phyloP scores from a whole-genome alignment of 139 green algal species.

The Microglena sp. region DNA sequence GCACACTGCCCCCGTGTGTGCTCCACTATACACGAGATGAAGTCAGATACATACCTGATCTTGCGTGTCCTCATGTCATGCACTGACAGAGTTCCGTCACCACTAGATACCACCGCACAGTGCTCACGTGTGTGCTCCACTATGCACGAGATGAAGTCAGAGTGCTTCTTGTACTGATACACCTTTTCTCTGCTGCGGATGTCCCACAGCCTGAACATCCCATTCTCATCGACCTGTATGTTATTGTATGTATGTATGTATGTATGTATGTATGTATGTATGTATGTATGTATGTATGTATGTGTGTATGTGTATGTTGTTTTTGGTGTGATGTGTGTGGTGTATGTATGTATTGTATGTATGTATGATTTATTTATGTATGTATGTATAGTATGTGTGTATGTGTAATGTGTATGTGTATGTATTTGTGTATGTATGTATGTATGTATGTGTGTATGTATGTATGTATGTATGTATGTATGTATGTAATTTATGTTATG shows the following conservation, averaged over 20 bases:
- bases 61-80: too few relatives aligned
- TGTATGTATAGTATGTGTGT: not conserved
- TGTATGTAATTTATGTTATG: too few relatives aligned
- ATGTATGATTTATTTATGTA: not conserved
- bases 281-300: constrained; percentile 10
- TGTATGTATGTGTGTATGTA: constrained; percentile 3
- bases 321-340: not conserved
- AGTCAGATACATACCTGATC: too few relatives aligned
- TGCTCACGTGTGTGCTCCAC: constrained; percentile 20
- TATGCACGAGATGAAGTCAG: constrained; percentile 74
- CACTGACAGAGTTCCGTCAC: constrained; percentile 48
- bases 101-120: constrained; percentile 55
- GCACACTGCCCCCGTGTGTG: constrained; percentile 31
- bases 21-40: constrained; percentile 57
- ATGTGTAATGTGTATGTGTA: not conserved
- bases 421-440: constrained; percentile 6
- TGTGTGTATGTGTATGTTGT: constrained; percentile 5
- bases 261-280: constrained; percentile 1
- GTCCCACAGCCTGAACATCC: constrained; percentile 75
- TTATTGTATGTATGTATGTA: not conserved
- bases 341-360: not conserved
- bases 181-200: constrained; percentile 21
- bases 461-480: too few relatives aligned
- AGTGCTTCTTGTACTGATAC: constrained; percentile 46
- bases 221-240: constrained; percentile 62